Conservation (phyloP, 805 yeast genomes). For the Wickerhamomyces chambardii region DNA sequence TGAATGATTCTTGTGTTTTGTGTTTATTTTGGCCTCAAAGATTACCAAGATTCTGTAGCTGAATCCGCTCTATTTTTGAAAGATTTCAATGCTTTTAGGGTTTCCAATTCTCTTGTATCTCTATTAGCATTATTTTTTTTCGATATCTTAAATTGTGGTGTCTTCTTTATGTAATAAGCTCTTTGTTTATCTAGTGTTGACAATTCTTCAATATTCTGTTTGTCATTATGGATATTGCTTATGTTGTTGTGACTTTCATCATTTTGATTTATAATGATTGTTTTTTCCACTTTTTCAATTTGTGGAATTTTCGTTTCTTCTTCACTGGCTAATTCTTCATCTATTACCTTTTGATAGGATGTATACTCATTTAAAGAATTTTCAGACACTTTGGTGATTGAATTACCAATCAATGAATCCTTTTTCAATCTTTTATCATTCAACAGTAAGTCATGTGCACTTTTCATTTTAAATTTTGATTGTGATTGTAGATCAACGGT, state of each 20-base stretch:
- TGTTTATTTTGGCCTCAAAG: too few relatives aligned
- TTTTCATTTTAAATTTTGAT: slow-evolving; percentile 25
- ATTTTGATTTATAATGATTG: too few relatives aligned
- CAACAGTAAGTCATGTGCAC: slow-evolving; percentile 32
- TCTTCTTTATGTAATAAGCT: not conserved
- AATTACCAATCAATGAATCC: too few relatives aligned
- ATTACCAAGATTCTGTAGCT: not conserved
- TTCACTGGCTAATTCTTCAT: too few relatives aligned
- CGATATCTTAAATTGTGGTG: not conserved
- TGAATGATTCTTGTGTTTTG: too few relatives aligned
- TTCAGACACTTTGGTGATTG: too few relatives aligned
- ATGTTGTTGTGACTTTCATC: not conserved
- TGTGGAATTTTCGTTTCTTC: not conserved
- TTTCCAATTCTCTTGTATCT: slow-evolving; percentile 18
- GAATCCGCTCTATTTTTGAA: too few relatives aligned
- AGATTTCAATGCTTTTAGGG: slow-evolving; percentile 15
- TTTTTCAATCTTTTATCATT: slow-evolving; percentile 15
- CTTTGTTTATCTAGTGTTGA: not conserved
- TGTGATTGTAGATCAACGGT: slow-evolving; percentile 16
- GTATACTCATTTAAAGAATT: too few relatives aligned
- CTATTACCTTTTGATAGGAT: too few relatives aligned
- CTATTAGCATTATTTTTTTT: not conserved
- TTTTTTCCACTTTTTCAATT: too few relatives aligned
- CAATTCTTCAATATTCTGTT: too few relatives aligned
- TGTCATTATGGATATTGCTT: not conserved